Evolutionary conservation across 768 basidiomycete species (phyloP).

Genomic region (Suillus ampliporus): DNA sequence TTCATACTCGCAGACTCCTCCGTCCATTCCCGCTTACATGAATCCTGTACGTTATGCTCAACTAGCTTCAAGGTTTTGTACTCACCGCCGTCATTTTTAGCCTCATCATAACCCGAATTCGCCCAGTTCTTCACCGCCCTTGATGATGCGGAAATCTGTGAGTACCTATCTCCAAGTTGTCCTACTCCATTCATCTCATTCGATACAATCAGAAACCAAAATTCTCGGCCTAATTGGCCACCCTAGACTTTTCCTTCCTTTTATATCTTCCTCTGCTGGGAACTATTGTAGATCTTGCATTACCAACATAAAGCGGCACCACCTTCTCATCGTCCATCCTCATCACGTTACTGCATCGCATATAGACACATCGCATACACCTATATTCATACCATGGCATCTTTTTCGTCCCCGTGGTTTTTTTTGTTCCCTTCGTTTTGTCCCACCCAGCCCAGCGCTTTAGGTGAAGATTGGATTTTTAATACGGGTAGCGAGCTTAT

Average conservation of each 20-base stretch:
- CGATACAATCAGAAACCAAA: constrained; percentile 39
- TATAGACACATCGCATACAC: constrained; percentile 41
- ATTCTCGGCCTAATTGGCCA: constrained; percentile 35
- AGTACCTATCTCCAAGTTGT: constrained; percentile 19
- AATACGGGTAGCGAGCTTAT: constrained; percentile 22
- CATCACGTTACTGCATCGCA: constrained; percentile 34
- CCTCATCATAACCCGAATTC: constrained; percentile 43
- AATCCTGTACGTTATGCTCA: constrained; percentile 41
- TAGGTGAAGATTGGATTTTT: constrained; percentile 18
- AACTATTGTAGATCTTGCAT: constrained; percentile 30
- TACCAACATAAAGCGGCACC: constrained; percentile 24
- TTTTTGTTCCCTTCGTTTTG: constrained; percentile 15
- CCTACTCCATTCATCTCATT: background rate
- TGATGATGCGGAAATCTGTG: constrained; percentile 65
- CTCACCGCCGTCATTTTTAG: constrained; percentile 31
- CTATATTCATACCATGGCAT: constrained; percentile 43
- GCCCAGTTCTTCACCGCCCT: constrained; percentile 45
- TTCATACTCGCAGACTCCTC: constrained; percentile 40
- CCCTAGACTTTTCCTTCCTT: constrained; percentile 15
- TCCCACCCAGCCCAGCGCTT: constrained; percentile 22
- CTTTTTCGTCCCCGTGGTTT: constrained; percentile 22
- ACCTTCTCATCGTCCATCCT: constrained; percentile 12
- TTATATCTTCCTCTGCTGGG: constrained; percentile 19
- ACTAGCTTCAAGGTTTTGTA: background rate
- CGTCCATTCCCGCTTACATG: constrained; percentile 39